Evolutionary conservation across 148 eudicot genomes (phyloP).

Genomic region (Hydrangea macrophylla): DNA sequence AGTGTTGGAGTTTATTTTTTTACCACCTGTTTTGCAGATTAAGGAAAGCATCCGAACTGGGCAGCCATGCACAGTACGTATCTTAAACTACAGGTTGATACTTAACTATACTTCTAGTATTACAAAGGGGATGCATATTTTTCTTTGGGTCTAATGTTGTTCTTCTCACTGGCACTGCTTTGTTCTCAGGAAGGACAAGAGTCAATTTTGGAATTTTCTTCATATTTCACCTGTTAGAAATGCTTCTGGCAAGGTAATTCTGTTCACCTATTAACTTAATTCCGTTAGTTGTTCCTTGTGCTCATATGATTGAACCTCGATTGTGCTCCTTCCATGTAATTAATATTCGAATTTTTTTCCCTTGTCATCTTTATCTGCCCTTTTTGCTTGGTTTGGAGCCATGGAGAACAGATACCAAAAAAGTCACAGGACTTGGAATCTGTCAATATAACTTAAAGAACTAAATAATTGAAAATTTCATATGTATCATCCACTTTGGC

Average conservation of each 20-base stretch:
- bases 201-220: conserved; percentile 77
- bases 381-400: background rate
- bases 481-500: no score
- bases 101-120: conserved; percentile 3
- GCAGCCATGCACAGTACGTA: conserved; percentile 59
- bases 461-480: no score
- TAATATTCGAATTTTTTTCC: background rate
- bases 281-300: background rate
- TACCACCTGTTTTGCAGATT: conserved; percentile 42
- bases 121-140: background rate
- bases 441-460: no score
- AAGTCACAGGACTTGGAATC: background rate
- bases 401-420: background rate
- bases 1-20: background rate
- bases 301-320: background rate
- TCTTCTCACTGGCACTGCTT: conserved; percentile 5
- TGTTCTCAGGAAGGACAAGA: conserved; percentile 65
- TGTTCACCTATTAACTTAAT: conserved; percentile 6
- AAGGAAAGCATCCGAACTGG: conserved; percentile 44
- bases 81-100: conserved; percentile 73
- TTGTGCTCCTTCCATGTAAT: background rate
- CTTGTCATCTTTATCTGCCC: background rate
- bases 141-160: background rate
- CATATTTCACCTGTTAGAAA: conserved; percentile 79
- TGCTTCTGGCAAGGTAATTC: conserved; percentile 88